Evolutionary conservation across 768 basidiomycete genomes (phyloP).

Genomic region (Russula ochroleuca): DNA sequence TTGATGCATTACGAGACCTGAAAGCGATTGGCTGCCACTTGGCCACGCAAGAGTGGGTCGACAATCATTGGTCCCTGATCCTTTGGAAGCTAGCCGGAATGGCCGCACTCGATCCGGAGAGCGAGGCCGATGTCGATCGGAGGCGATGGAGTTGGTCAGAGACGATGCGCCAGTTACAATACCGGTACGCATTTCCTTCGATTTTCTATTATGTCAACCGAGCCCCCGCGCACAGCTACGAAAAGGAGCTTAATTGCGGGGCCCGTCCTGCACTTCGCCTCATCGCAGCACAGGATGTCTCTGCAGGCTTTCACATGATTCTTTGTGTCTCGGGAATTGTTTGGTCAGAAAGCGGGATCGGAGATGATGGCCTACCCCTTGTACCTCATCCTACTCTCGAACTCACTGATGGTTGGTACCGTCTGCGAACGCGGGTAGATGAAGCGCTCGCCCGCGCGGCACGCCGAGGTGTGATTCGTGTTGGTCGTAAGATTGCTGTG

Average conservation of each 20-base stretch:
- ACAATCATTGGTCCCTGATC: conserved; percentile 86
- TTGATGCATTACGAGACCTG: conserved; percentile 53
- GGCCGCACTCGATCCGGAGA: conserved; percentile 65
- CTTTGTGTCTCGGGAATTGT: conserved; percentile 75
- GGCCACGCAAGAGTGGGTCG: conserved; percentile 76
- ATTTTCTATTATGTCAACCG: background rate
- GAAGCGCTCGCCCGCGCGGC: conserved; percentile 66
- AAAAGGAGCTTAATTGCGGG: conserved; percentile 48
- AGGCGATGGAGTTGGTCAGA: conserved; percentile 81
- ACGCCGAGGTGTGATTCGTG: conserved; percentile 55
- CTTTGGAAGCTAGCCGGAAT: conserved; percentile 95
- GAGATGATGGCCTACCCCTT: conserved; percentile 38
- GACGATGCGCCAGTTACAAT: conserved; percentile 76
- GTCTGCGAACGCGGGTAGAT: conserved; percentile 74
- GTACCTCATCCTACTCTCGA: conserved; percentile 62
- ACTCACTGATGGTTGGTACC: conserved; percentile 98
- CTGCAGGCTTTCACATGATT: conserved; percentile 75
- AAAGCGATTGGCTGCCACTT: conserved; percentile 56
- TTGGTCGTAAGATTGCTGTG: conserved; percentile 82
- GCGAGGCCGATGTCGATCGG: conserved; percentile 42
- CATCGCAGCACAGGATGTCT: conserved; percentile 78
- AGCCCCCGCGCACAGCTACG: conserved; percentile 37
- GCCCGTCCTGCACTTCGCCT: conserved; percentile 77
- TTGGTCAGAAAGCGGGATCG: conserved; percentile 43
- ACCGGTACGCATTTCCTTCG: conserved; percentile 53